phyloP scores from a whole-genome alignment of 768 basidiomycete species.

The Boletus subcaerulescens region DNA sequence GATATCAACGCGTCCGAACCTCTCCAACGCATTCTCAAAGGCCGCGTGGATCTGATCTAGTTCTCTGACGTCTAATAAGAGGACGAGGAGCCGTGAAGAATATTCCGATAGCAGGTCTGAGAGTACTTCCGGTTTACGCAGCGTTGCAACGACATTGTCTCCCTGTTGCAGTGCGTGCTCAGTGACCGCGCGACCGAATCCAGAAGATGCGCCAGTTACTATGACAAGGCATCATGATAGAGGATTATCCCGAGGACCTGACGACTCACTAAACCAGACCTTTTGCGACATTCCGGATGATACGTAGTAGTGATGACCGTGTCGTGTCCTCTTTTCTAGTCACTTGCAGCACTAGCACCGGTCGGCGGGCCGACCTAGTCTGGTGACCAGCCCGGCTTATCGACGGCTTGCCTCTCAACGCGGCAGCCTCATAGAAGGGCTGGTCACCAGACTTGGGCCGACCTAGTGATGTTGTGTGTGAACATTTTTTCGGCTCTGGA shows the following conservation, averaged over 20 bases:
- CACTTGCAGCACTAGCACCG: no score
- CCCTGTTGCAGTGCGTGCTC: constrained; percentile 36
- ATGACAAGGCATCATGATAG: background rate
- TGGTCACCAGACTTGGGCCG: no score
- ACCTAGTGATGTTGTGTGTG: no score
- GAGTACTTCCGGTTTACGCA: constrained; percentile 33
- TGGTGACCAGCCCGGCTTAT: no score
- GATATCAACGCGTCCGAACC: constrained; percentile 43
- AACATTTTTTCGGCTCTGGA: no score
- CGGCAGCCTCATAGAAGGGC: no score
- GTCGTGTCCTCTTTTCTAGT: no score
- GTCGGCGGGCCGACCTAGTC: no score
- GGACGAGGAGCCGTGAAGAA: constrained; percentile 33
- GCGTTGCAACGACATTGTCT: constrained; percentile 42
- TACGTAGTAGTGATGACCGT: no score
- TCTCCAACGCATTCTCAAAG: constrained; percentile 33
- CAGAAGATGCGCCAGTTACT: constrained; percentile 43
- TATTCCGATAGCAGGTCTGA: constrained; percentile 28
- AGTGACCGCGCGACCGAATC: constrained; percentile 37
- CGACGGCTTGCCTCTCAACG: no score
- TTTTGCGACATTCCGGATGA: constrained; percentile 8
- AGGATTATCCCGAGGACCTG: background rate
- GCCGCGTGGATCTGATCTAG: constrained; percentile 31
- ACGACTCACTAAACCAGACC: constrained; percentile 25
- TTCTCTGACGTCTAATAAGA: constrained; percentile 40